These are phyloP conservation scores for Pleurotus eryngii DNA, from an alignment of 768 basidiomycete genomes.

Conservation along the genomic window DNA sequence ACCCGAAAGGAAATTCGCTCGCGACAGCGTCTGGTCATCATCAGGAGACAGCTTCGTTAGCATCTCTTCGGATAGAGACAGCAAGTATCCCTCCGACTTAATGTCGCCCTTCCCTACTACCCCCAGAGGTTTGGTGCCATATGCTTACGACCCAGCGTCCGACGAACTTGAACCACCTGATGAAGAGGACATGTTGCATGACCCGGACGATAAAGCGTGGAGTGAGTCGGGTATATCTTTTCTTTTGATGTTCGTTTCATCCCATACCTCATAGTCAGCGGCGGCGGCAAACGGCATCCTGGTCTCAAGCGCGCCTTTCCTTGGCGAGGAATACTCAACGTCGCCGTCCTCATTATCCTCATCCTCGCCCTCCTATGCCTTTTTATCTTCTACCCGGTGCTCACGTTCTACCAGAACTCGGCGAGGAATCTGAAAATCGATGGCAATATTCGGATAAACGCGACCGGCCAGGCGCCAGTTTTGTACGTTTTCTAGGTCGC, in stretches of 20 bases:
- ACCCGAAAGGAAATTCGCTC: slow-evolving; percentile 13
- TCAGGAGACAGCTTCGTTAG: slow-evolving; percentile 44
- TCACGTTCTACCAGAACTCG: slow-evolving; percentile 41
- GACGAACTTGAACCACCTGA: slow-evolving; percentile 57
- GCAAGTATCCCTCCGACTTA: slow-evolving; percentile 57
- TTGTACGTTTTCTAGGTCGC: slow-evolving; percentile 29
- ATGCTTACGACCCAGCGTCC: slow-evolving; percentile 63
- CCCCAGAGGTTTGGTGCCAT: slow-evolving; percentile 52
- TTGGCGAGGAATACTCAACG: slow-evolving; percentile 56
- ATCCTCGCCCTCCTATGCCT: slow-evolving; percentile 60
- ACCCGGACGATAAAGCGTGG: slow-evolving; percentile 33
- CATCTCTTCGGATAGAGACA: slow-evolving; percentile 43
- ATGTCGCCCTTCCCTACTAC: slow-evolving; percentile 6
- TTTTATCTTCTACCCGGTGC: slow-evolving; percentile 82
- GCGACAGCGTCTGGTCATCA: slow-evolving; percentile 29
- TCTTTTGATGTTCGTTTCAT: not conserved
- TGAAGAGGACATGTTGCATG: slow-evolving; percentile 77
- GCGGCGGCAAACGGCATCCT: not conserved
- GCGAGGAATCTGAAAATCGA: slow-evolving; percentile 43
- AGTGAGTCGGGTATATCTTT: slow-evolving; percentile 12
- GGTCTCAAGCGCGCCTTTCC: slow-evolving; percentile 30
- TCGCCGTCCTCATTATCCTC: slow-evolving; percentile 64
- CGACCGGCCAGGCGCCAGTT: slow-evolving; percentile 62
- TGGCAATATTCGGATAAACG: slow-evolving; percentile 65
- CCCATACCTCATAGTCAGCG: not conserved